Percentiles rank a stretch among this genome's conserved stretches.
These are phyloP conservation scores for Microthlaspi erraticum DNA, from an alignment of 345 rosid genomes.

Conservation along the genomic window DNA sequence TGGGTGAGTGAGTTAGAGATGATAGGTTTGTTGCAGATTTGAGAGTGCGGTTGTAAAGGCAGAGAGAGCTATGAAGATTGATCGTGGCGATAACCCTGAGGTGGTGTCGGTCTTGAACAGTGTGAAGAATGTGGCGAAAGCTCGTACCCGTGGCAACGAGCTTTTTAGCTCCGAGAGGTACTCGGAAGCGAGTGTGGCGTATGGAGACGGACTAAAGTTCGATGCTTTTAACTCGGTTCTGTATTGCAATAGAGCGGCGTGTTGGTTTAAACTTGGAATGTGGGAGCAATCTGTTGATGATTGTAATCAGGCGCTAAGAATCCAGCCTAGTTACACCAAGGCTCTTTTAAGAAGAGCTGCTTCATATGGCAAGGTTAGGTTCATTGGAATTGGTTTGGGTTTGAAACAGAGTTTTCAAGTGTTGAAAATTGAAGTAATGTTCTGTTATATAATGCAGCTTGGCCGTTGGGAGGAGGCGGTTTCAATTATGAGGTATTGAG, in stretches of 20 bases:
- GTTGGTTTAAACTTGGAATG: slow-evolving; percentile 88
- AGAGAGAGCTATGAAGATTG: slow-evolving; percentile 73
- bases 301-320: slow-evolving; percentile 79
- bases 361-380: slow-evolving; percentile 82
- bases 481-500: slow-evolving; percentile 77
- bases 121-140: slow-evolving; percentile 69
- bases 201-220: slow-evolving; percentile 84
- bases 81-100: slow-evolving; percentile 61
- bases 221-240: slow-evolving; percentile 80
- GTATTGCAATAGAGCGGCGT: slow-evolving; percentile 94
- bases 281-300: slow-evolving; percentile 92
- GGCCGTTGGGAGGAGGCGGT: slow-evolving; percentile 86
- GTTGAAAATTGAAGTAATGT: not conserved
- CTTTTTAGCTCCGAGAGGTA: slow-evolving; percentile 76
- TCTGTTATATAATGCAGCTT: slow-evolving; percentile 38
- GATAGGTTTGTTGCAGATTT: slow-evolving; percentile 80
- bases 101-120: slow-evolving; percentile 60
- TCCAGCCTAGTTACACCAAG: slow-evolving; percentile 80
- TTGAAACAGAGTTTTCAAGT: not conserved
- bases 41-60: slow-evolving; percentile 81
- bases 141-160: slow-evolving; percentile 82
- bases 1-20: slow-evolving; percentile 53
- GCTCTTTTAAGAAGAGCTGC: slow-evolving; percentile 95
- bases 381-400: not conserved
- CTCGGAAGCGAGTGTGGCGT: slow-evolving; percentile 87